Evolutionary conservation across 805 yeast species (phyloP).

Genomic region (Yarrowia divulgata): DNA sequence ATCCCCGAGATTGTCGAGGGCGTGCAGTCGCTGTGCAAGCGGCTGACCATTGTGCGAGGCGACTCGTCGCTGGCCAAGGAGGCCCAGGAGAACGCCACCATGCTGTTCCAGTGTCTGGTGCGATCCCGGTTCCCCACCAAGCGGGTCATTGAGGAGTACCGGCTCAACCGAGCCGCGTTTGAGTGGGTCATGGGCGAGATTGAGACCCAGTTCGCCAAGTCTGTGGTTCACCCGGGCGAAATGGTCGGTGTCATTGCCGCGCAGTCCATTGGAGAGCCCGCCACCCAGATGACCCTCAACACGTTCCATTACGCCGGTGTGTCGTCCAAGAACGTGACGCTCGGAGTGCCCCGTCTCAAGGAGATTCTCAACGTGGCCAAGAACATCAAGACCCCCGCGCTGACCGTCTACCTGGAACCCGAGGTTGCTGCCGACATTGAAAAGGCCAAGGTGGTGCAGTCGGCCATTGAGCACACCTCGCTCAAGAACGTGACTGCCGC

Average conservation of each 20-base stretch:
- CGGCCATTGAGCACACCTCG: constrained; percentile 96
- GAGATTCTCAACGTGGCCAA: constrained; percentile 98
- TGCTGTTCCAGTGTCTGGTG: constrained; percentile 86
- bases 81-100: constrained; percentile 92
- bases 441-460: constrained; percentile 91
- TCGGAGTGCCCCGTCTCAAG: constrained; percentile 99
- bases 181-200: constrained; percentile 96
- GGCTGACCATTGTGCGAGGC: constrained; percentile 82
- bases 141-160: constrained; percentile 90
- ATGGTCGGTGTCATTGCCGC: constrained; percentile 98
- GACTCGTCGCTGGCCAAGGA: constrained; percentile 72
- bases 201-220: constrained; percentile 90
- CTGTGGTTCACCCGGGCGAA: constrained; percentile 95
- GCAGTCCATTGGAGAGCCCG: constrained; percentile 99
- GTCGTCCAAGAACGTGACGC: constrained; percentile 97
- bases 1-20: constrained; percentile 78
- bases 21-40: constrained; percentile 71
- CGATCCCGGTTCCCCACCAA: constrained; percentile 92
- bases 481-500: constrained; percentile 95
- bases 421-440: constrained; percentile 88
- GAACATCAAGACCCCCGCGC: constrained; percentile 98
- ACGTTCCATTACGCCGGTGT: constrained; percentile 99
- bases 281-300: constrained; percentile 97
- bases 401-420: constrained; percentile 87
- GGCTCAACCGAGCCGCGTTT: constrained; percentile 82